These are phyloP conservation scores for Periglandula ipomoeae DNA, from an alignment of 2,329 filamentous ascomycete genomes.

Conservation along the genomic window DNA sequence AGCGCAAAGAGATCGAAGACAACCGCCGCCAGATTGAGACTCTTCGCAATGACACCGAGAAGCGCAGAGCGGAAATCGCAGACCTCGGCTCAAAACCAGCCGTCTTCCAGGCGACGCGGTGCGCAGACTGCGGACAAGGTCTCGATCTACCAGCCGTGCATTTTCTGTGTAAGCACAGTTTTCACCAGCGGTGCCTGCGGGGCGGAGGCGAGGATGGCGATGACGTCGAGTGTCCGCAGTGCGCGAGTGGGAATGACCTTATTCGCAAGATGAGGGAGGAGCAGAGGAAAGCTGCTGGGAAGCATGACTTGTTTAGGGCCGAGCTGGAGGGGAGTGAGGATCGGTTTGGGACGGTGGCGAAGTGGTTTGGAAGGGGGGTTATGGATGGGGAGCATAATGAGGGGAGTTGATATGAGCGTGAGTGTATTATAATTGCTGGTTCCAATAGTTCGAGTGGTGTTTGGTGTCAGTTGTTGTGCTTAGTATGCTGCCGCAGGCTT, in stretches of 20 bases:
- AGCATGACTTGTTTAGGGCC: conserved; percentile 82
- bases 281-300: conserved; percentile 76
- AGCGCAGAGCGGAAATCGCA: conserved; percentile 68
- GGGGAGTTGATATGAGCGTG: conserved; percentile 8
- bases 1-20: conserved; percentile 71
- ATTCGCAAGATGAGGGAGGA: conserved; percentile 78
- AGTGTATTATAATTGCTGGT: not conserved
- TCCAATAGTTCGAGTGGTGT: no score
- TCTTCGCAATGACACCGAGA: conserved; percentile 74
- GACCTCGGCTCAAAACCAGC: conserved; percentile 71
- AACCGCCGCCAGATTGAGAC: conserved; percentile 77
- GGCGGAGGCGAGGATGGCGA: conserved; percentile 35
- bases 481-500: no score
- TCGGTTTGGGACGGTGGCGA: conserved; percentile 80
- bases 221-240: conserved; percentile 77
- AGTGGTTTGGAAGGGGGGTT: conserved; percentile 91
- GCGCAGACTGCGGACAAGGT: conserved; percentile 67
- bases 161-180: conserved; percentile 94
- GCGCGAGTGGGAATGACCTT: conserved; percentile 74
- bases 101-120: conserved; percentile 85
- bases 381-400: conserved; percentile 50
- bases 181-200: conserved; percentile 80
- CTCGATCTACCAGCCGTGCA: conserved; percentile 88
- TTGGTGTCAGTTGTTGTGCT: no score
- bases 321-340: conserved; percentile 71